These are phyloP conservation scores for Venturia asperata DNA, from an alignment of 2,329 filamentous ascomycete genomes.

Conservation along the genomic window DNA sequence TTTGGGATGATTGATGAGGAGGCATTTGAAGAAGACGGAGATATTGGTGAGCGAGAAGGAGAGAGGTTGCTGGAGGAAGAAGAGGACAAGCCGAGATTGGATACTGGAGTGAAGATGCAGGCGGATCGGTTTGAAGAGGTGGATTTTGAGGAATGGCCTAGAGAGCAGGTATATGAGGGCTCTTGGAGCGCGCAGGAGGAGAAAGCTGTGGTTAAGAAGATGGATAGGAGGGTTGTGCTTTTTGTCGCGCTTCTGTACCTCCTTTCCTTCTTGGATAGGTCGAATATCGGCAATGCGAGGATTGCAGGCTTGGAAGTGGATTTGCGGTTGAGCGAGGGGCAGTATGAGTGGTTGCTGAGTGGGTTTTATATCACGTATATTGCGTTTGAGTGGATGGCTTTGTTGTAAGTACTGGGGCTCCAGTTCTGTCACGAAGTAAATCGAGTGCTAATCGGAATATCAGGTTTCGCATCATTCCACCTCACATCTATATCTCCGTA, in stretches of 20 bases:
- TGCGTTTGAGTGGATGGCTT: slow-evolving; percentile 59
- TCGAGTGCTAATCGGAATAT: background rate
- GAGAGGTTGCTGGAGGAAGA: background rate
- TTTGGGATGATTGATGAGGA: background rate
- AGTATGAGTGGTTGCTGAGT: slow-evolving; percentile 56
- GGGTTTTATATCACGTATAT: slow-evolving; percentile 60
- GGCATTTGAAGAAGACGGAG: background rate
- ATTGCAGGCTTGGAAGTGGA: slow-evolving; percentile 52
- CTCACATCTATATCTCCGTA: slow-evolving; percentile 54
- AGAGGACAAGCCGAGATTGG: background rate
- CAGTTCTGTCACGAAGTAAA: background rate
- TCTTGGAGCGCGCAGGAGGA: slow-evolving; percentile 61
- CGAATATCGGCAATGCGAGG: slow-evolving; percentile 61
- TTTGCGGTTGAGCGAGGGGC: slow-evolving; percentile 45
- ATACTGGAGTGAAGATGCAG: slow-evolving; percentile 11
- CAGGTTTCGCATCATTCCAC: slow-evolving; percentile 50
- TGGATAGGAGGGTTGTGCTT: slow-evolving; percentile 69
- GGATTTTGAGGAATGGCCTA: slow-evolving; percentile 35
- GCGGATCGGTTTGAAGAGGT: slow-evolving; percentile 26
- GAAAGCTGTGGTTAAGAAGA: slow-evolving; percentile 59
- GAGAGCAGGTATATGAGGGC: background rate
- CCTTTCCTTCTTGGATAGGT: slow-evolving; percentile 77
- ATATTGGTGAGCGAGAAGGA: background rate
- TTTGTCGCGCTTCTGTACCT: slow-evolving; percentile 80
- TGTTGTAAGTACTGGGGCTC: slow-evolving; percentile 38